Base-by-base conservation (phyloP, 2,329 filamentous ascomycete species). In the Cucurbitaria berberidis region DNA sequence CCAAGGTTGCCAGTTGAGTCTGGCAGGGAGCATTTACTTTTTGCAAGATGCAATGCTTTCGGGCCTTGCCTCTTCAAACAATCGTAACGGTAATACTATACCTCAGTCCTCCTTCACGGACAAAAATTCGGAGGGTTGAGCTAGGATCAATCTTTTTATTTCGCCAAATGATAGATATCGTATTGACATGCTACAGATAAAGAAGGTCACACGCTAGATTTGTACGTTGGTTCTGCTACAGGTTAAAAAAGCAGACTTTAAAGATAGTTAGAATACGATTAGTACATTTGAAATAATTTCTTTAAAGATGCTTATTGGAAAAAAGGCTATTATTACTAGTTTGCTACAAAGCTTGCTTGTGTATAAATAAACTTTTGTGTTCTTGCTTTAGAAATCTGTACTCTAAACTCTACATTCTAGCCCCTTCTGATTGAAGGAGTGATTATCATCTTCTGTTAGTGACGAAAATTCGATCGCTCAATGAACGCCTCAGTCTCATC, bases 1-100 rank as follows among this genome's bases (percentile, higher is more conserved):
- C 55, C 42, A 52, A 58, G 55, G 55, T 30, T 51, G 48, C 55
- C 55, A 58, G 55, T 58, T 58, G 55, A 58, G 36, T 47, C 55
- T 58, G 55, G 55, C 48, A 55, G 46, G 48, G 55, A 52, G 43
- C 55, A 58, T 43, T 48, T 43, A n/a, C 24, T 18, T 46, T 51
- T 52, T 48, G n/a, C 29, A 38, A 18, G 15, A 35, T 5, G n/a
- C 11, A 15, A 35, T 35, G 15, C 32, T 35, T 35, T 35, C 15
- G 6, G n/a, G 32, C 13, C 32, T 16, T 16, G 13, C 13, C 32
- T 16, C n/a, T n/a, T n/a, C n/a, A n/a, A n/a, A n/a, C n/a, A n/a
- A n/a, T n/a, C n/a, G n/a, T n/a, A n/a, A n/a, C n/a, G n/a, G n/a
- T n/a, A n/a, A n/a, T n/a, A n/a, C n/a, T n/a, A n/a, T n/a, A n/a